Base-by-base conservation (phyloP, 345 rosid species). In the Sapria himalayana region DNA sequence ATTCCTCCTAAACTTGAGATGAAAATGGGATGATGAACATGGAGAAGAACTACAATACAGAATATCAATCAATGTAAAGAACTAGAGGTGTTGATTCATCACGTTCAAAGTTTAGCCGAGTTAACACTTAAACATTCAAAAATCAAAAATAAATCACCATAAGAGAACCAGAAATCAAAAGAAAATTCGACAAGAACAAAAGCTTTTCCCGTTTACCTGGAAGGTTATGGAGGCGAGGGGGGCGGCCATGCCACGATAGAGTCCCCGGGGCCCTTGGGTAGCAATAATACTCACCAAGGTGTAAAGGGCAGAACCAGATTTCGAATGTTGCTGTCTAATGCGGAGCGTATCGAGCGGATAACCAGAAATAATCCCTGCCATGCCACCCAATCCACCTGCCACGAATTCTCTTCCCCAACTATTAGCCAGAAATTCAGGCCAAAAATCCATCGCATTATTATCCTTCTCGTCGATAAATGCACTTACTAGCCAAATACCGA, bases 401-500 rank as follows among this genome's bases (percentile, higher is more conserved):
- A 82, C 82, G 61, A 78, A 79, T 45, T 89, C 94, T 47, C 47
- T 63, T 1, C 93, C 94, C 76, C 76, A 76, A 44, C 81, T 78
- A 48, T 41, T 70, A 10, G 94, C 93, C 43, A 89, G 64, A 64
- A 78, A 89, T 62, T 82, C 85, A 7, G 93, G 98, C 94, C 91
- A 78, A 51, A 76, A 82, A 55, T 82, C 93, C 98, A 82, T 82
- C n/a, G n/a, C n/a, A n/a, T n/a, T n/a, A n/a, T n/a, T n/a, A n/a
- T n/a, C n/a, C n/a, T n/a, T n/a, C n/a, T n/a, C n/a, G n/a, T n/a
- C n/a, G n/a, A n/a, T n/a, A n/a, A n/a, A n/a, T n/a, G n/a, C n/a
- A n/a, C n/a, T n/a, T n/a, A n/a, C n/a, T n/a, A n/a, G n/a, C n/a
- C n/a, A n/a, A n/a, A n/a, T n/a, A n/a, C n/a, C n/a, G n/a, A n/a